Percentiles rank a stretch among this genome's conserved stretches.
Conservation (phyloP, 495 filamentous ascomycete species). For the Immersiella caudata region DNA sequence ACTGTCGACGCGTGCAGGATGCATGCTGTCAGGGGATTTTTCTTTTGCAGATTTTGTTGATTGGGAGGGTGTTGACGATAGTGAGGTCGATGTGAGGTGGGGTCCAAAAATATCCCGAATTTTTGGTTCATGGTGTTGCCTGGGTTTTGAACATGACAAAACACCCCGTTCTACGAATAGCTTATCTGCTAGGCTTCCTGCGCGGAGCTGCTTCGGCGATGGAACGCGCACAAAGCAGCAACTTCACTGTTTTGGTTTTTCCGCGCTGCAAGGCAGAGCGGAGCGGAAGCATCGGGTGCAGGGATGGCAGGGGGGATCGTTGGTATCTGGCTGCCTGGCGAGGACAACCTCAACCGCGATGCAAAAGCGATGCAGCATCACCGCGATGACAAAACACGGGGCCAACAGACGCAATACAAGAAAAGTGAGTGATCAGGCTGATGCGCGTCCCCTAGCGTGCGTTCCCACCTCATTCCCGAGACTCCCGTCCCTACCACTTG, state of each 20-base stretch:
- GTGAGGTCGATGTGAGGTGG: slow-evolving; percentile 6
- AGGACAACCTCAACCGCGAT: slow-evolving; percentile 1
- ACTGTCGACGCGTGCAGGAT: background rate
- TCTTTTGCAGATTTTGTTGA: background rate
- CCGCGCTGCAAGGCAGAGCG: background rate
- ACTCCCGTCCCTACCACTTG: slow-evolving; percentile 1
- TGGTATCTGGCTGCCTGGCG: background rate
- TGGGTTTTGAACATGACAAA: background rate
- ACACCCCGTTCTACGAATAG: slow-evolving; percentile 1
- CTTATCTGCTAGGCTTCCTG: background rate
- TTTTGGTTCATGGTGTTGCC: background rate
- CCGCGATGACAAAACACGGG: background rate
- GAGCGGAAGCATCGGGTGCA: slow-evolving; percentile 1
- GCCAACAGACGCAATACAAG: background rate
- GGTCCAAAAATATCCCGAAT: slow-evolving; percentile 22
- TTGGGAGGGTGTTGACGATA: background rate
- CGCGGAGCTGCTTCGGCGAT: background rate
- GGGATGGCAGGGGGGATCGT: background rate
- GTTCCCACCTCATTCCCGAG: background rate
- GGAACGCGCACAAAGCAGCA: background rate
- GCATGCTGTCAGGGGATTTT: background rate
- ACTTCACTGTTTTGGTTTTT: background rate
- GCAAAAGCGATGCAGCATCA: background rate
- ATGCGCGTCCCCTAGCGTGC: background rate
- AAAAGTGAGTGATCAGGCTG: background rate